phyloP scores from a whole-genome alignment of 495 filamentous ascomycete species.

The Emericellopsis terricola region DNA sequence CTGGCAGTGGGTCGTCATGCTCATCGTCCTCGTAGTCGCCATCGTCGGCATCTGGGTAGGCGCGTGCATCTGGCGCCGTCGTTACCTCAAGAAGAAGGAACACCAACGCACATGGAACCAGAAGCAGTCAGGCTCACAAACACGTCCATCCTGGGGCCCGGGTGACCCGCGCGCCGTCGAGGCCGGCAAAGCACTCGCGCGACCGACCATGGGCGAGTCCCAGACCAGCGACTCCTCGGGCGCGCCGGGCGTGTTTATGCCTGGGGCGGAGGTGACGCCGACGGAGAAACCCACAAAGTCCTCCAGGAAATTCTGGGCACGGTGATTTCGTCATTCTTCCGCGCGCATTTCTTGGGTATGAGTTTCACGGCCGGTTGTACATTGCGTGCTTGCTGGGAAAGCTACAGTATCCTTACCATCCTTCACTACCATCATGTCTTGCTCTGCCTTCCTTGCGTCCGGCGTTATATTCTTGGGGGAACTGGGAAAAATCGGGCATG shows the following conservation, averaged over 20 bases:
- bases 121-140: constrained; percentile 11
- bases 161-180: constrained; percentile 7
- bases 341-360: neutral
- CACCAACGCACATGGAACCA: constrained; percentile 26
- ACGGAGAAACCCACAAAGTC: too few relatives aligned
- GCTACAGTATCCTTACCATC: too few relatives aligned
- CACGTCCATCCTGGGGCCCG: constrained; percentile 11
- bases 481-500: too few relatives aligned
- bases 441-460: too few relatives aligned
- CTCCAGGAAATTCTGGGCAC: neutral
- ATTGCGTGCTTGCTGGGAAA: too few relatives aligned
- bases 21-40: constrained; percentile 31
- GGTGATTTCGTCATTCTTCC: neutral
- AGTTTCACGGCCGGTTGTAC: neutral
- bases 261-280: constrained; percentile 3
- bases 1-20: constrained; percentile 38
- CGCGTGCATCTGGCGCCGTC: constrained; percentile 31
- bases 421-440: too few relatives aligned
- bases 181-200: constrained; percentile 2
- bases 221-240: neutral
- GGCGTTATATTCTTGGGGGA: too few relatives aligned
- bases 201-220: neutral
- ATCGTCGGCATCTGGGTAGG: constrained; percentile 33
- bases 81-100: constrained; percentile 33
- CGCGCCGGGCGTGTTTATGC: constrained; percentile 11